Percentiles rank a stretch among this genome's conserved stretches.
Conservation (phyloP, 2,329 filamentous ascomycete genomes). For the Alternaria longipes region DNA sequence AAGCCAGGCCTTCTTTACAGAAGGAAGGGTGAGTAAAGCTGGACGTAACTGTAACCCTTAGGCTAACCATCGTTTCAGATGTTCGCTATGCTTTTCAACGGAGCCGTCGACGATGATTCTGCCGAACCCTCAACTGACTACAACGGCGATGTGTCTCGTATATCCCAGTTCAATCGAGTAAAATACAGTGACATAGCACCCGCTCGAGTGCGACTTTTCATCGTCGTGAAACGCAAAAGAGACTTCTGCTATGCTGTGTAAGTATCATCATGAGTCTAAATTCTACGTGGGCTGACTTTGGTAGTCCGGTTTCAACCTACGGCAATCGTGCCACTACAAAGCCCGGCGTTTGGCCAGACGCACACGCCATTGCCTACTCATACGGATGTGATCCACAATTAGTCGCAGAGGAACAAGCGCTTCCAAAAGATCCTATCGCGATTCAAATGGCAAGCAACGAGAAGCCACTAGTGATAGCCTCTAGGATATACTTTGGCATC, state of each 20-base stretch:
- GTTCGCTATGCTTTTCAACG: too few species aligned
- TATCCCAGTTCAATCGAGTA: too few species aligned
- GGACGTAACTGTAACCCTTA: too few species aligned
- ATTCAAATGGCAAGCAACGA: neutral
- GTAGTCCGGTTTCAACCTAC: constrained; percentile 8
- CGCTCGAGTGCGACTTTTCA: too few species aligned
- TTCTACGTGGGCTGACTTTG: neutral
- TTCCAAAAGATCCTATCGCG: neutral
- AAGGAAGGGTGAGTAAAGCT: too few species aligned
- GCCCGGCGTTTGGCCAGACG: neutral
- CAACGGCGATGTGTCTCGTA: too few species aligned
- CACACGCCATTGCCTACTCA: constrained; percentile 12
- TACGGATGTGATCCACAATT: neutral
- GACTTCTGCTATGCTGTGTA: constrained; percentile 24
- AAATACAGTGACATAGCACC: too few species aligned
- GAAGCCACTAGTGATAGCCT: neutral
- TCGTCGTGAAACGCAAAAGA: constrained; percentile 13
- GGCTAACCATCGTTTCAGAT: too few species aligned
- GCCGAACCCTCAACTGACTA: too few species aligned
- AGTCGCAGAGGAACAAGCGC: neutral
- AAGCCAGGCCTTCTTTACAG: too few species aligned
- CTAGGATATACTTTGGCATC: neutral
- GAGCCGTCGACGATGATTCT: too few species aligned
- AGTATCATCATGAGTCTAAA: accelerated
- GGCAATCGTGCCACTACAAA: neutral